These are phyloP conservation scores for Tetracladium marchalianum DNA, from an alignment of 495 filamentous ascomycete species.

Conservation along the genomic window DNA sequence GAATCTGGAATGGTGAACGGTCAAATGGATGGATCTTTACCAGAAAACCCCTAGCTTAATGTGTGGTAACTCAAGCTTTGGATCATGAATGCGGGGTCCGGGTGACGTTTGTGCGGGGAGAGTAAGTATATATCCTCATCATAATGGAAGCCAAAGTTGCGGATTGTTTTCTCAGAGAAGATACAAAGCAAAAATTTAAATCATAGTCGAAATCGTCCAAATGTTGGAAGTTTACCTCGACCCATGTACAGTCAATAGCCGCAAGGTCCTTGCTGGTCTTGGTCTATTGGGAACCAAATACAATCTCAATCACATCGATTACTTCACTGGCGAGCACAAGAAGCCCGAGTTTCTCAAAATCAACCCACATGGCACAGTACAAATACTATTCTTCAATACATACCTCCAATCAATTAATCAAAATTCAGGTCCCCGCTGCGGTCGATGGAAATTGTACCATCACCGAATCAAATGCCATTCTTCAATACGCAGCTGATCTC, in stretches of 20 bases:
- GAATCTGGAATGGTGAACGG: no score
- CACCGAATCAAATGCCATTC: slow-evolving; percentile 28
- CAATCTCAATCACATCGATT: slow-evolving; percentile 22
- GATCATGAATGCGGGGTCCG: no score
- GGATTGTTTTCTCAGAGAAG: no score
- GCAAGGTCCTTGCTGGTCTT: slow-evolving; percentile 26
- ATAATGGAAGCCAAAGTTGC: no score
- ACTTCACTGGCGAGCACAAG: slow-evolving; percentile 25
- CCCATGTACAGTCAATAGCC: slow-evolving; percentile 25
- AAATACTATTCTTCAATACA: no score
- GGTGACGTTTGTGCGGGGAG: no score
- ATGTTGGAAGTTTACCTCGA: slow-evolving; percentile 27
- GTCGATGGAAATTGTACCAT: slow-evolving; percentile 20
- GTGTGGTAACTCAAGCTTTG: no score
- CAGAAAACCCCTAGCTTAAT: no score
- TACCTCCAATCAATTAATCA: no score
- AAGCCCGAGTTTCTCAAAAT: slow-evolving; percentile 19
- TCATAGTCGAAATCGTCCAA: slow-evolving; percentile 4
- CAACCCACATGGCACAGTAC: slow-evolving; percentile 23
- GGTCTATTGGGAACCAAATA: slow-evolving; percentile 22
- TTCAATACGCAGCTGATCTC: slow-evolving; percentile 24
- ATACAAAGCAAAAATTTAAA: no score
- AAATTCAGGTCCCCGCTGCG: slow-evolving; percentile 16
- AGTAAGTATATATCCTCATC: no score
- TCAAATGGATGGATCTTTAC: no score